A percentile compares a stretch with the other conserved stretches of the same genome.
Evolutionary conservation across 148 eudicot genomes (phyloP).

Genomic region (Chenopodium quinoa): DNA sequence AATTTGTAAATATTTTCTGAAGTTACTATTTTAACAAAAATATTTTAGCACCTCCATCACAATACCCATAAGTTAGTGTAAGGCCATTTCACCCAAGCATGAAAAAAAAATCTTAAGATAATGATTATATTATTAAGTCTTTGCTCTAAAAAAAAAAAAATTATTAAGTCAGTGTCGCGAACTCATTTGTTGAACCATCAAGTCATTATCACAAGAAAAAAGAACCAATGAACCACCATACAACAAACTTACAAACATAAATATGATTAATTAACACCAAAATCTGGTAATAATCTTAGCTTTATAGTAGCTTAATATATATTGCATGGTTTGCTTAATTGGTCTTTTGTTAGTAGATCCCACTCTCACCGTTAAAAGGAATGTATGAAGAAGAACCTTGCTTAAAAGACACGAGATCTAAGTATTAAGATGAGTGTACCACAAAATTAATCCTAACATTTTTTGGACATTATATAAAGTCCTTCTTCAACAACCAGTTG

Average conservation of each 20-base stretch:
- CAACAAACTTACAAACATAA: conserved; percentile 12
- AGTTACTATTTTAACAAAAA: too few relatives aligned
- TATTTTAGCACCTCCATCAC: too few relatives aligned
- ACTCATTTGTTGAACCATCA: not conserved
- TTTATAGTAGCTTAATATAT: not conserved
- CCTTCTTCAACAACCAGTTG: conserved; percentile 55
- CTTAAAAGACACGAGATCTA: conserved; percentile 50
- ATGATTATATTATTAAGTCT: not conserved
- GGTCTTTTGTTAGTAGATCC: conserved; percentile 12
- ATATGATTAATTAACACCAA: not conserved
- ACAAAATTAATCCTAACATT: not conserved
- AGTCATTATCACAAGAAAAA: not conserved
- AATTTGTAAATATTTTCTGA: too few relatives aligned
- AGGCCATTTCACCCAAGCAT: too few relatives aligned
- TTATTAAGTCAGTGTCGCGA: not conserved
- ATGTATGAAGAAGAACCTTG: conserved; percentile 31
- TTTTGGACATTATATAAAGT: not conserved
- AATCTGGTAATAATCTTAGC: not conserved
- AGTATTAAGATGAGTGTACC: conserved; percentile 8
- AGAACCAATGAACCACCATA: not conserved
- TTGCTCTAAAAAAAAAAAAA: too few relatives aligned
- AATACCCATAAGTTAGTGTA: too few relatives aligned
- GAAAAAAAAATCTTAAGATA: not conserved
- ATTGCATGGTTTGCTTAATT: conserved; percentile 7
- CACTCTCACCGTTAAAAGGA: conserved; percentile 12